phyloP scores from a whole-genome alignment of 768 basidiomycete species.

The Pisolithus orientalis region DNA sequence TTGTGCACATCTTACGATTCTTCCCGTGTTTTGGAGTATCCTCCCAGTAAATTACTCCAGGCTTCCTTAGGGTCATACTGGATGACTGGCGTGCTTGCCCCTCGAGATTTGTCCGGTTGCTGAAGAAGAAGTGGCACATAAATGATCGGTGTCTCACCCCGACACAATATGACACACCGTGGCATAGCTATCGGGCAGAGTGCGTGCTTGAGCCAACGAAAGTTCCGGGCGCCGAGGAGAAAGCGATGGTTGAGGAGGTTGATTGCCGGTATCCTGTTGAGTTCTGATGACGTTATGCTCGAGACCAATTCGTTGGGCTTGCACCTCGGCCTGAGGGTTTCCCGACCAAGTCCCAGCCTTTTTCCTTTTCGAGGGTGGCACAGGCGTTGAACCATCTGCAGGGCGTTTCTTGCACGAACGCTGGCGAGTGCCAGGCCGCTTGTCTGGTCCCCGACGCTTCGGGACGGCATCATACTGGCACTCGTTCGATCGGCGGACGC shows the following conservation, averaged over 20 bases:
- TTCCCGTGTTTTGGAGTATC: constrained; percentile 35
- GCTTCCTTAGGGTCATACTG: constrained; percentile 34
- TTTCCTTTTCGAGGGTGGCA: constrained; percentile 51
- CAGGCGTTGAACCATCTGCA: constrained; percentile 45
- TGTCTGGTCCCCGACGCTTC: constrained; percentile 82
- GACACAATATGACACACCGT: constrained; percentile 15
- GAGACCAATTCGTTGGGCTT: constrained; percentile 21
- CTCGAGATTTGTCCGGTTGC: constrained; percentile 25
- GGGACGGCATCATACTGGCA: constrained; percentile 79
- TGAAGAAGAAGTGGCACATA: constrained; percentile 10
- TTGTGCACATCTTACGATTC: constrained; percentile 32
- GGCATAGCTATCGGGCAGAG: constrained; percentile 21
- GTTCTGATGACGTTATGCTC: constrained; percentile 22
- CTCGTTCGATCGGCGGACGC: constrained; percentile 66
- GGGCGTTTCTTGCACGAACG: constrained; percentile 81
- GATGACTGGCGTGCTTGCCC: constrained; percentile 21
- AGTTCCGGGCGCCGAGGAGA: constrained; percentile 26
- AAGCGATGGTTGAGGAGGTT: constrained; percentile 26
- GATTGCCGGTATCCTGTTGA: constrained; percentile 17
- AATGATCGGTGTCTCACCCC: neutral
- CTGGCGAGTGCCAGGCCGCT: constrained; percentile 77
- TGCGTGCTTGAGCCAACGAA: constrained; percentile 22
- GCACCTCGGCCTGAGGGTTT: constrained; percentile 26
- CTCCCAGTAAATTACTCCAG: constrained; percentile 44
- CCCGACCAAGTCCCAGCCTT: constrained; percentile 29